Percentiles rank a stretch among this genome's conserved stretches.
These are phyloP conservation scores for Fusarium napiforme DNA, from an alignment of 2,329 filamentous ascomycete genomes.

Conservation along the genomic window DNA sequence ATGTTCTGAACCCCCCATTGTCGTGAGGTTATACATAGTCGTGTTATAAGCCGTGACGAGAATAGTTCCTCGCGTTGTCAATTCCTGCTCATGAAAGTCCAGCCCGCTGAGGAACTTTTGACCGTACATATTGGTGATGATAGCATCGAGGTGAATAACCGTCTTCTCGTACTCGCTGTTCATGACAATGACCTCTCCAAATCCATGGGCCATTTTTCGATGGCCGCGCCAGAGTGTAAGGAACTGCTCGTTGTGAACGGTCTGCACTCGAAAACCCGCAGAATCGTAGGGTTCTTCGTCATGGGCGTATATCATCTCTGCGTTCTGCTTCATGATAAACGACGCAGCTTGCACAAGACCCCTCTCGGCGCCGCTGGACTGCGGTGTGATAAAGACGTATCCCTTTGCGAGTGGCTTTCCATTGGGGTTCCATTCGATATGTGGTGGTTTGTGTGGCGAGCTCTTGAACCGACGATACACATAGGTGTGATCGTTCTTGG, in stretches of 20 bases:
- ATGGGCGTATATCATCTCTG: constrained; percentile 46
- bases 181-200: constrained; percentile 47
- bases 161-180: constrained; percentile 45
- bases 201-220: constrained; percentile 44
- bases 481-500: constrained; percentile 18
- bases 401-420: constrained; percentile 38
- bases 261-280: constrained; percentile 45
- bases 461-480: constrained; percentile 40
- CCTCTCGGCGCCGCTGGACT: constrained; percentile 4
- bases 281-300: constrained; percentile 26
- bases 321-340: constrained; percentile 43
- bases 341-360: constrained; percentile 26
- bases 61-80: constrained; percentile 38
- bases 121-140: constrained; percentile 1
- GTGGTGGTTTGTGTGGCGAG: constrained; percentile 39
- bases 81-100: constrained; percentile 41
- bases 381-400: constrained; percentile 44
- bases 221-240: constrained; percentile 47
- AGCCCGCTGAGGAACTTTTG: constrained; percentile 8
- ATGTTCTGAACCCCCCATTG: constrained; percentile 26
- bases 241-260: constrained; percentile 45
- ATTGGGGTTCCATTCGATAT: constrained; percentile 29
- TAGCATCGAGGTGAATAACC: constrained; percentile 13
- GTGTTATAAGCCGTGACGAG: constrained; percentile 43
- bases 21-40: constrained; percentile 27